Evolutionary conservation across 2,329 filamentous ascomycete genomes (phyloP).

Genomic region (Fusarium siculi): DNA sequence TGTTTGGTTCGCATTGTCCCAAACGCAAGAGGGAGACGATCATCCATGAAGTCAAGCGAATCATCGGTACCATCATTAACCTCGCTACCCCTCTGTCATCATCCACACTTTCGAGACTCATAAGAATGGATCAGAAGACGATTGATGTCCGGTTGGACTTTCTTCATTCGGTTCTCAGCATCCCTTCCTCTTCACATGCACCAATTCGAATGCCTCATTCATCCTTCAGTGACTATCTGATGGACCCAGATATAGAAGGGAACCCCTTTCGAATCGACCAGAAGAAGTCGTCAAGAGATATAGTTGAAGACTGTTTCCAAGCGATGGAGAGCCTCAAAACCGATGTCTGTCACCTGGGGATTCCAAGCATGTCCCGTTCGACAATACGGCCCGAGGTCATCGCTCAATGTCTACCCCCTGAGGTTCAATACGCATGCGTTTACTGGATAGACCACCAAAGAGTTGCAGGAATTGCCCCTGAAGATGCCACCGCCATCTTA

Average conservation of each 20-base stretch:
- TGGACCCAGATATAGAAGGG: neutral
- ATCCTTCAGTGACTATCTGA: neutral
- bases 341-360: neutral
- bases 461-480: accelerated
- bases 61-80: neutral
- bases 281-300: accelerated
- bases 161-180: neutral
- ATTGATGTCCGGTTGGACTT: neutral
- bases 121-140: neutral
- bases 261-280: neutral
- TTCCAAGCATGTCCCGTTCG: neutral
- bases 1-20: neutral
- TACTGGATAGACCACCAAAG: neutral
- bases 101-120: neutral
- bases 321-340: neutral
- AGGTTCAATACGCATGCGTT: neutral
- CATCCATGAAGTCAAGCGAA: neutral
- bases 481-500: neutral
- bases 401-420: neutral
- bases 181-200: neutral
- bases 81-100: neutral
- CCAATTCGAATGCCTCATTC: neutral
- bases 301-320: neutral
- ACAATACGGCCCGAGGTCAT: neutral
- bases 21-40: neutral